Evolutionary conservation across 805 yeast genomes (phyloP).

Genomic region (Metschnikowia proteae): DNA sequence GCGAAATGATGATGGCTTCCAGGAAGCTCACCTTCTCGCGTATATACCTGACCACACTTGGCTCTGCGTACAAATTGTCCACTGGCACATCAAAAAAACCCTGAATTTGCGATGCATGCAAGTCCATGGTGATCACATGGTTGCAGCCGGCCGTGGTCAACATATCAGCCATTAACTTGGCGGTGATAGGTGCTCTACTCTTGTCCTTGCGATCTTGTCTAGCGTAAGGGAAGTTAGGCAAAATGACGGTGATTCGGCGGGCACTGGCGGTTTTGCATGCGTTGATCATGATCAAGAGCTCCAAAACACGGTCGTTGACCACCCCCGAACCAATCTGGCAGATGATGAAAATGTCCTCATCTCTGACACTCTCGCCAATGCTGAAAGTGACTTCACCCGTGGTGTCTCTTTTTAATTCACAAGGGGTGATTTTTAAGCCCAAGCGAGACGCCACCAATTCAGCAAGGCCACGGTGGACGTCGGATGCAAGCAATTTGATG

Average conservation of each 20-base stretch:
- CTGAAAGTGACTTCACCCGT: conserved; percentile 73
- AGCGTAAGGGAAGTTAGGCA: conserved; percentile 85
- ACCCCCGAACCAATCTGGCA: conserved; percentile 74
- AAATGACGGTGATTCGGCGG: conserved; percentile 74
- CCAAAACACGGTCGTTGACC: conserved; percentile 74
- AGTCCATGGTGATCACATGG: conserved; percentile 83
- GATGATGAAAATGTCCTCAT: conserved; percentile 76
- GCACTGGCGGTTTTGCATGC: conserved; percentile 84
- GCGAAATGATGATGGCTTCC: conserved; percentile 74
- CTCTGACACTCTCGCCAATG: conserved; percentile 79
- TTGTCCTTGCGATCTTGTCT: conserved; percentile 86
- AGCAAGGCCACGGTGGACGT: conserved; percentile 64
- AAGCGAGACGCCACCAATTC: conserved; percentile 62
- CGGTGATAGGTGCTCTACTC: conserved; percentile 81
- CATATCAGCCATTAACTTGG: conserved; percentile 80
- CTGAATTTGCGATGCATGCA: conserved; percentile 87
- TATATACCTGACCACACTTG: conserved; percentile 72
- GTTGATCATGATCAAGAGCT: conserved; percentile 70
- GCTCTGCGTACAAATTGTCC: conserved; percentile 81
- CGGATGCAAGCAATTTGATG: conserved; percentile 64
- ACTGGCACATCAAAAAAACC: conserved; percentile 83
- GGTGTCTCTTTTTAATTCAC: conserved; percentile 60
- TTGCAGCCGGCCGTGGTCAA: conserved; percentile 81
- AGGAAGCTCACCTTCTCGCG: conserved; percentile 54
- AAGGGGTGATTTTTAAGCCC: conserved; percentile 58